Evolutionary conservation across 169 alveolate species (phyloP).

Genomic region (Plasmodium chabaudi): DNA sequence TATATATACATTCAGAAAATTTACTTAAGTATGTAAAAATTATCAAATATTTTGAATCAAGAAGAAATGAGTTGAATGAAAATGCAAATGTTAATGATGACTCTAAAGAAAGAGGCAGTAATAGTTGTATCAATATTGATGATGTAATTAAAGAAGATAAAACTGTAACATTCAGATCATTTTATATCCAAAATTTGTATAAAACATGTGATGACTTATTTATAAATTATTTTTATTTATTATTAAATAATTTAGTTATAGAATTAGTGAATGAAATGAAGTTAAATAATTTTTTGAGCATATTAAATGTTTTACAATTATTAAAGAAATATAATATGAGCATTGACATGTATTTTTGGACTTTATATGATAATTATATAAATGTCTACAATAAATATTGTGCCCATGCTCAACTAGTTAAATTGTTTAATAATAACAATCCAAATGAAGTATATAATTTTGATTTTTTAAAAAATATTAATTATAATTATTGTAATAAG

Average conservation of each 20-base stretch:
- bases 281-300: conserved; percentile 59
- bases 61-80: background rate
- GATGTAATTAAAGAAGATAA: conserved; percentile 27
- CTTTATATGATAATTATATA: conserved; percentile 56
- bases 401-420: conserved; percentile 63
- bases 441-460: conserved; percentile 34
- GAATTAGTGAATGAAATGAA: conserved; percentile 59
- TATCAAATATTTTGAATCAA: conserved; percentile 9
- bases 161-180: conserved; percentile 7
- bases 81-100: conserved; percentile 14
- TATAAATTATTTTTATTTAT: conserved; percentile 52
- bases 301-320: conserved; percentile 41
- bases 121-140: background rate
- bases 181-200: conserved; percentile 41
- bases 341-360: conserved; percentile 59
- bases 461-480: conserved; percentile 54
- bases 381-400: conserved; percentile 67
- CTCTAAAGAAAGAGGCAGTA: background rate
- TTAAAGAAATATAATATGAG: conserved; percentile 56
- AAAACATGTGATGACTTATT: conserved; percentile 43
- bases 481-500: conserved; percentile 58
- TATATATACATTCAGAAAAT: conserved; percentile 38
- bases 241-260: conserved; percentile 39
- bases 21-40: conserved; percentile 44
- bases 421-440: conserved; percentile 55